Evolutionary conservation across 1,139 yeast genomes (phyloP).

Genomic region (Casaregolazyma suthepensis): DNA sequence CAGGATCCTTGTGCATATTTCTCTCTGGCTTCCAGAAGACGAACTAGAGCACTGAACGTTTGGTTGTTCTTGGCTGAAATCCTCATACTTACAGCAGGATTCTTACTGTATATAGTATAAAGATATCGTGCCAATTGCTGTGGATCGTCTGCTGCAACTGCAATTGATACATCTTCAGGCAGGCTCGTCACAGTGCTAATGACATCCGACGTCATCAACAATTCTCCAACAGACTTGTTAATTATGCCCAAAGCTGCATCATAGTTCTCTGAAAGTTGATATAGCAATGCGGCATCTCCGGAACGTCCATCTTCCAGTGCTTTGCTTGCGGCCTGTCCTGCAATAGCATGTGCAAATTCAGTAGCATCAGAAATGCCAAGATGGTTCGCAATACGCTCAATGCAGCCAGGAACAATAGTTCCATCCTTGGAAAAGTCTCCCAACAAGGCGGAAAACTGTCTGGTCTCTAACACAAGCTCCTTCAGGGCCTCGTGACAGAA

Average conservation of each 20-base stretch:
- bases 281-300: slow-evolving; percentile 77
- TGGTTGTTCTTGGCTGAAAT: slow-evolving; percentile 36
- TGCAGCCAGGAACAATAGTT: slow-evolving; percentile 71
- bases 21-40: slow-evolving; percentile 63
- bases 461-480: slow-evolving; percentile 77
- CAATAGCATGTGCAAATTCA: slow-evolving; percentile 57
- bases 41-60: slow-evolving; percentile 59
- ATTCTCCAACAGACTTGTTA: slow-evolving; percentile 74
- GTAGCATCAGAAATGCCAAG: slow-evolving; percentile 51
- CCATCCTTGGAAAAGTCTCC: slow-evolving; percentile 81
- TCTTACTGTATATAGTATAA: slow-evolving; percentile 32
- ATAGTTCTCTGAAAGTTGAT: slow-evolving; percentile 84
- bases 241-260: slow-evolving; percentile 75
- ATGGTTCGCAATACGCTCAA: slow-evolving; percentile 72
- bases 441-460: slow-evolving; percentile 73
- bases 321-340: slow-evolving; percentile 76
- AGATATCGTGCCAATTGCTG: slow-evolving; percentile 37
- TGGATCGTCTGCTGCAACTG: slow-evolving; percentile 34
- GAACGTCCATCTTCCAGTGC: slow-evolving; percentile 92
- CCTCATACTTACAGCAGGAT: slow-evolving; percentile 30
- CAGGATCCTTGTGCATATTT: slow-evolving; percentile 53
- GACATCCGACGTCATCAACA: slow-evolving; percentile 66
- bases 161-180: slow-evolving; percentile 23
- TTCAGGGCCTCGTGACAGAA: slow-evolving; percentile 75
- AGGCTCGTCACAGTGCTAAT: slow-evolving; percentile 47